phyloP scores from a whole-genome alignment of 257 asterid genomes.

The Nicotiana tomentosiformis region DNA sequence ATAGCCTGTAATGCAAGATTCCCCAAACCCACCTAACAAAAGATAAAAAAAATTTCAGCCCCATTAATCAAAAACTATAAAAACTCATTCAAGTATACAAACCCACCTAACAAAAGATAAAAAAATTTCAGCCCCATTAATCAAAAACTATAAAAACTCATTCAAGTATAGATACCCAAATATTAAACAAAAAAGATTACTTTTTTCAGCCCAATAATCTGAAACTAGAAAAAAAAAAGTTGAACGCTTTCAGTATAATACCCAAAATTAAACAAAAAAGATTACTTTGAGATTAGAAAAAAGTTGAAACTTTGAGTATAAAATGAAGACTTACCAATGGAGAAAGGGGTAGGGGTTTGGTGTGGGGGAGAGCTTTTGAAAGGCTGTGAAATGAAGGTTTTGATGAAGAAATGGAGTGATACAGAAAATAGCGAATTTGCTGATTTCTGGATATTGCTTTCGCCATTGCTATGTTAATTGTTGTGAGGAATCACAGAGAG shows the following conservation, averaged over 20 bases:
- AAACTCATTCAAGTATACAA: too few relatives aligned
- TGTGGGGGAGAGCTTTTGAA: background rate
- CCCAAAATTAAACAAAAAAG: too few relatives aligned
- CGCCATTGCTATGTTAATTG: background rate
- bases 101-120: background rate
- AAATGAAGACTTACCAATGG: background rate
- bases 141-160: background rate
- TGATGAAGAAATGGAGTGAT: background rate
- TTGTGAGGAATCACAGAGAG: background rate
- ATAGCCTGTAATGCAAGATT: background rate
- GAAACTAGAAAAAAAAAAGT: background rate
- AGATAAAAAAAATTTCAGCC: background rate
- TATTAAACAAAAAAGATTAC: background rate
- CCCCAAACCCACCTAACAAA: background rate
- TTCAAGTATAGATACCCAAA: background rate
- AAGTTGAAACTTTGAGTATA: background rate
- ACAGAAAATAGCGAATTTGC: background rate
- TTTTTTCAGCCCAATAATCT: background rate
- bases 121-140: background rate
- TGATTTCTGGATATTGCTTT: constrained; percentile 8
- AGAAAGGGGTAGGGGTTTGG: background rate
- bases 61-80: background rate
- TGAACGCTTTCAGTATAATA: too few relatives aligned
- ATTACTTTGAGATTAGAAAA: background rate
- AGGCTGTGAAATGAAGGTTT: background rate